Evolutionary conservation across 1,139 yeast genomes (phyloP), one percentile per base, ranked within the genome.

Genomic region (Saccharomycopsis phalli): DNA sequence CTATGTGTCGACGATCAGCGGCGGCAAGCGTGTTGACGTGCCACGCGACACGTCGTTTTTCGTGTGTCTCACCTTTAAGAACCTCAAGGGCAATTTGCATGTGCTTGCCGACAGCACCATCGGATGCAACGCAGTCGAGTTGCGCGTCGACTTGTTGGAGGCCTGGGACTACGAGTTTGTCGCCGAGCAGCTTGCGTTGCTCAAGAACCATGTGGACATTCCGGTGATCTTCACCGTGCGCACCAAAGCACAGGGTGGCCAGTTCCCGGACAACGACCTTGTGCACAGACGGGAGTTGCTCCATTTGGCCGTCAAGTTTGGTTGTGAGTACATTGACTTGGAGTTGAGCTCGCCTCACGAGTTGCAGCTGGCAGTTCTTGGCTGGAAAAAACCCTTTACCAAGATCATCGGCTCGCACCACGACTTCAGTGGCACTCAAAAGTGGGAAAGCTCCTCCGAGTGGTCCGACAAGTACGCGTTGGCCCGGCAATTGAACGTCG

Each of bases 151-250:
- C 56, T 67, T 76, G 43, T 68, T 87, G 46, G 63, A 71, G 42
- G 66, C 71, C 17, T 63, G 66, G 44, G 68, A 68, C 31, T 56
- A 61, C 18, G 62, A 64, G 4, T 81, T 68, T 54, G 84, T 88
- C 38, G 77, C 83, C 41, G 77, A 76, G 49, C 95, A 87, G 57
- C 64, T 86, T 42, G 83, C 87, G 2, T 55, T 68, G 21, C 63
- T 88, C 51, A 75, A 95, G 54, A 27, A 36, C n/a, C 23, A 29
- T 31, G 68, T 82, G n/a, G 64, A 66, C 31, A 62, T 84, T 45
- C 96, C 97, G 36, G 77, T 88, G 29, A 71, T 91, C 45, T 84
- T 76, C 62, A 86, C 95, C 2, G 65, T 86, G 4, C 74, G 95
- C 57, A 82, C 94, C 1, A 56, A 63, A 50, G 65, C 78, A 8